These are phyloP conservation scores for Mycena alexandri DNA, from an alignment of 768 basidiomycete species.

Conservation along the genomic window DNA sequence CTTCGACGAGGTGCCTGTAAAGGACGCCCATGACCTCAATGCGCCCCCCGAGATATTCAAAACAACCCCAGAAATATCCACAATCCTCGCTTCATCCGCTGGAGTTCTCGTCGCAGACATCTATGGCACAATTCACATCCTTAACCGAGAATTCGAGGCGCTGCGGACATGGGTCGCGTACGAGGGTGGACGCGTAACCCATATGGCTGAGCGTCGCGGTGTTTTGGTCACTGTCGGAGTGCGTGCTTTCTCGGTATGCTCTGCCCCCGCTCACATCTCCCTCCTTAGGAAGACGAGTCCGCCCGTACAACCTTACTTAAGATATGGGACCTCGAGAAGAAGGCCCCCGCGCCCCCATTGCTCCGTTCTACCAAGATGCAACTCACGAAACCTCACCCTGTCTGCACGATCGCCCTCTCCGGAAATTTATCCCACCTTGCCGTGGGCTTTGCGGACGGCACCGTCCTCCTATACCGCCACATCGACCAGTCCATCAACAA, in stretches of 20 bases:
- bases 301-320: slow-evolving; percentile 80
- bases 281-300: slow-evolving; percentile 78
- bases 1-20: slow-evolving; percentile 84
- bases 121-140: slow-evolving; percentile 84
- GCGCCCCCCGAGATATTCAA: slow-evolving; percentile 85
- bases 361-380: slow-evolving; percentile 85
- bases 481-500: slow-evolving; percentile 90
- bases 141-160: slow-evolving; percentile 81
- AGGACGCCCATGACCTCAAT: slow-evolving; percentile 82
- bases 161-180: slow-evolving; percentile 85
- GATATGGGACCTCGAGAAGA: slow-evolving; percentile 89
- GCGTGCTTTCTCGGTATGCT: slow-evolving; percentile 46
- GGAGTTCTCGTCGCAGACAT: slow-evolving; percentile 88
- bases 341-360: slow-evolving; percentile 69
- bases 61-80: slow-evolving; percentile 81
- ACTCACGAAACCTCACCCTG: slow-evolving; percentile 83
- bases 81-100: slow-evolving; percentile 69
- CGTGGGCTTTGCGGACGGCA: slow-evolving; percentile 95
- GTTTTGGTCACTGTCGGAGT: slow-evolving; percentile 93
- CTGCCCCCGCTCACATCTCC: slow-evolving; percentile 24
- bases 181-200: slow-evolving; percentile 83
- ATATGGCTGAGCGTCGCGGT: slow-evolving; percentile 86
- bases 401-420: slow-evolving; percentile 86
- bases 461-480: slow-evolving; percentile 91
- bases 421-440: slow-evolving; percentile 85